phyloP scores from a whole-genome alignment of 2,329 filamentous ascomycete species.

The Daldinia eschscholtzii region DNA sequence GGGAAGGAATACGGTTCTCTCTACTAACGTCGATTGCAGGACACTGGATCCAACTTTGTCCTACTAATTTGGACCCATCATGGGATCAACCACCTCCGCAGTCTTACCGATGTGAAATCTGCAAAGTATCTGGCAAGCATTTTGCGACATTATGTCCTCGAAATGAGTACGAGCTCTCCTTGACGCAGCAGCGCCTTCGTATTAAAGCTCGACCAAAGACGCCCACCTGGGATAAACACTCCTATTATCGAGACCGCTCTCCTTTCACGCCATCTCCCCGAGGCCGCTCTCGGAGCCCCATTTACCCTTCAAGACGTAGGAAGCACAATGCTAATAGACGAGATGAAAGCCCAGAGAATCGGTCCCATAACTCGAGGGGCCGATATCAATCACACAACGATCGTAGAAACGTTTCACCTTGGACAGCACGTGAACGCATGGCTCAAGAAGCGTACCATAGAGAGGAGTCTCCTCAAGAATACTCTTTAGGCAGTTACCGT shows the following conservation, averaged over 20 bases:
- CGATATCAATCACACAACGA: neutral
- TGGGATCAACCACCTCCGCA: constrained; percentile 52
- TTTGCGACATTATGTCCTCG: constrained; percentile 55
- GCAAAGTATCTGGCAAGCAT: constrained; percentile 53
- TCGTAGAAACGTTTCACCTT: constrained; percentile 36
- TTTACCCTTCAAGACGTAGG: constrained; percentile 1
- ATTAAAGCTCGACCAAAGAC: constrained; percentile 21
- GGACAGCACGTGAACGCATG: constrained; percentile 35
- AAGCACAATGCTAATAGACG: constrained; percentile 27
- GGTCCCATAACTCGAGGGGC: constrained; percentile 10
- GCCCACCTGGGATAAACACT: constrained; percentile 3
- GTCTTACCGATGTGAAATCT: constrained; percentile 55
- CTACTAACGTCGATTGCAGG: constrained; percentile 50
- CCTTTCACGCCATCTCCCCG: constrained; percentile 24
- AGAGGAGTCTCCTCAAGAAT: constrained; percentile 10
- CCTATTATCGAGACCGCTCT: constrained; percentile 35
- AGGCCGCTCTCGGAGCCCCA: constrained; percentile 28
- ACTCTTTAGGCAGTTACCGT: constrained; percentile 5
- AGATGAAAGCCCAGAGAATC: constrained; percentile 21
- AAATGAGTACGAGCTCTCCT: constrained; percentile 52
- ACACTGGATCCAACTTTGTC: constrained; percentile 56
- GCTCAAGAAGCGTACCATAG: constrained; percentile 19
- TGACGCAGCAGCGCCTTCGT: constrained; percentile 52
- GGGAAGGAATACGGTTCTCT: neutral
- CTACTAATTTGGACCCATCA: constrained; percentile 58